Base-by-base conservation (phyloP, 2,329 filamentous ascomycete genomes). In the Botryosphaeria dothidea region DNA sequence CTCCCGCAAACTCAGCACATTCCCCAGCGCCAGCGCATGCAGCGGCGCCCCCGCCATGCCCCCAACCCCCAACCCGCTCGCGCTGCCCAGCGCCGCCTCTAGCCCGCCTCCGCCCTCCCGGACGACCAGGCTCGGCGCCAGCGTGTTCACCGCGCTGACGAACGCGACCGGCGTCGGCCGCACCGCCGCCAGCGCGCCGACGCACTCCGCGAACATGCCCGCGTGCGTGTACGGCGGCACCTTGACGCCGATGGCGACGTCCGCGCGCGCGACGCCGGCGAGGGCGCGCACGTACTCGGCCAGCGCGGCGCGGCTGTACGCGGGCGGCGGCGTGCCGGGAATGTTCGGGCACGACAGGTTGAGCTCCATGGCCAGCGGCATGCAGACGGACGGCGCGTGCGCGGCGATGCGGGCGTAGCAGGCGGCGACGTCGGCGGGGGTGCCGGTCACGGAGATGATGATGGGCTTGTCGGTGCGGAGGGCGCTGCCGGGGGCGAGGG, bases 341-440 rank as follows among this genome's bases (percentile, higher is more conserved):
- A 93, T 93, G 71, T 94, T 93, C 0, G 91, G 91, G 69, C 91
- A 93, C 34, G 86, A 90, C 31, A 93, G 84, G 72, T 94, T 94
- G 71, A 93, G 81, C 75, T 94, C 91, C 81, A 93, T 86, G 19
- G 87, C 88, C 0, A 92, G 79, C 1, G 82, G 81, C 68, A 87
- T 80, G 25, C 27, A 54, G 3, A 73, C 80, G 2, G 61, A 64
- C 1, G 48, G 19, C 65, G 82, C 66, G 67, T 71, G 52, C 27
- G 66, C 65, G 73, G 72, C 74, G 66, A 90, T 83, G 15, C 79
- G 76, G 0, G 68, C 67, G 71, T 90, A 89, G 77, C 87, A 88
- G 64, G 77, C 69, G 0, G 79, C 77, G 0, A 92, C 82, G 11
- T 91, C 86, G 0, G 79, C 72, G 0, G 85, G 83, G 0, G 81